Evolutionary conservation across 306 rosid genomes (phyloP), one percentile per base, ranked within the genome.

Genomic region (Fagus crenata): DNA sequence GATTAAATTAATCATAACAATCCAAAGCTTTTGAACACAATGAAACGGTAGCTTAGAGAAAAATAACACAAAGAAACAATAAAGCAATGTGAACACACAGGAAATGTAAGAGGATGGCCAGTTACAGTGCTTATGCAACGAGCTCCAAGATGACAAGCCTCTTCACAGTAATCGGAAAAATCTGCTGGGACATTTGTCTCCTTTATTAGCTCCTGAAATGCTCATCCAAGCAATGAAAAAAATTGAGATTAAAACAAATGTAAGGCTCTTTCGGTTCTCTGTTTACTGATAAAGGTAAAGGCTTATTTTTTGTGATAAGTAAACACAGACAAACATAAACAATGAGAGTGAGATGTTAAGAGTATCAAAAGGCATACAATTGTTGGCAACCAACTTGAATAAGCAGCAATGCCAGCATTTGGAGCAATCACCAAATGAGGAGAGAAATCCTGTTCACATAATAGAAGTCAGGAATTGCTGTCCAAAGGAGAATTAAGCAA

Each of bases 131-230:
- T 82, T 39, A 95, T 75, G 83, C 96, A 90, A 84, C 81, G 33
- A 72, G 91, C 91, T 71, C 93, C 98, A 70, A 95, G 93, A 86
- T 95, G 89, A 82, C 96, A 95, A 41, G 97, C 98, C 88, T 95
- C 98, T 87, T 92, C 93, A 35, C 98, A 95, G 78, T 92, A 95
- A 81, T 95, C 97, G 0, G 96, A 88, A 74, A 95, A 92, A 71
- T 90, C 76, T 18, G 90, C 89, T 1, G 92, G 93, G 74, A 89
- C 85, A 28, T 82, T 80, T 41, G 84, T 83, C 82, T 89, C 81
- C 72, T 81, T 82, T 35, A 95, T 79, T 64, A 89, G 80, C 81
- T 88, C 96, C 97, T 95, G 85, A 36, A 79, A 77, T 68, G 72
- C 73, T 28, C 40, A 58, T 72, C 61, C 58, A 67, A 43, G 73